phyloP scores from a whole-genome alignment of 2,329 filamentous ascomycete genomes.

The Fusarium sp. region DNA sequence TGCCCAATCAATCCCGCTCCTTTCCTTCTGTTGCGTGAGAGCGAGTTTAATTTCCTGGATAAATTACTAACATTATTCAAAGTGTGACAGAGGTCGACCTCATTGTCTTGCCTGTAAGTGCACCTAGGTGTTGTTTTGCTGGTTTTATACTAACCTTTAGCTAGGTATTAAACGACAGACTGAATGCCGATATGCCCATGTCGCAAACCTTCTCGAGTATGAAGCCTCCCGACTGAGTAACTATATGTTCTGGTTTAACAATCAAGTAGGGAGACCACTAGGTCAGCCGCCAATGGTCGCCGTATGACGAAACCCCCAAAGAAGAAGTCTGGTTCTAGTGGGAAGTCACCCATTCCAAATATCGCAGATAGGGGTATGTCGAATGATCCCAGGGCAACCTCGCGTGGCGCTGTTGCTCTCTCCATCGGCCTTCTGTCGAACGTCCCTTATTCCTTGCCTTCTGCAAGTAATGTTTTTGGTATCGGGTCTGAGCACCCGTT shows the following conservation, averaged over 20 bases:
- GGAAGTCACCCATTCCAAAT: constrained; percentile 59
- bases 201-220: constrained; percentile 80
- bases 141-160: constrained; percentile 38
- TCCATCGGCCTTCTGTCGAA: constrained; percentile 74
- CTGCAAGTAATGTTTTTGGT: constrained; percentile 82
- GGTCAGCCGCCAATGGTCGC: constrained; percentile 61
- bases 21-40: not conserved
- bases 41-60: not conserved
- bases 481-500: constrained; percentile 82
- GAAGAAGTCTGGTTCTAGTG: constrained; percentile 56
- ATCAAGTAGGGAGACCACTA: constrained; percentile 62
- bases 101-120: constrained; percentile 71
- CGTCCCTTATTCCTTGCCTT: constrained; percentile 75
- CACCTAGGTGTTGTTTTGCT: not conserved
- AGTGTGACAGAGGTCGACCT: constrained; percentile 81
- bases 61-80: constrained; percentile 23
- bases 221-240: constrained; percentile 42
- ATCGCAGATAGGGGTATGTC: constrained; percentile 64
- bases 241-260: constrained; percentile 19
- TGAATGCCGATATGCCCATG: constrained; percentile 77
- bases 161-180: constrained; percentile 80
- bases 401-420: constrained; percentile 62
- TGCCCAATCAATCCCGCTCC: not conserved
- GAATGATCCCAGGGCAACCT: constrained; percentile 54
- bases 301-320: constrained; percentile 67